phyloP scores from a whole-genome alignment of 176 grass and related monocot species.

The Hordeum marinum region DNA sequence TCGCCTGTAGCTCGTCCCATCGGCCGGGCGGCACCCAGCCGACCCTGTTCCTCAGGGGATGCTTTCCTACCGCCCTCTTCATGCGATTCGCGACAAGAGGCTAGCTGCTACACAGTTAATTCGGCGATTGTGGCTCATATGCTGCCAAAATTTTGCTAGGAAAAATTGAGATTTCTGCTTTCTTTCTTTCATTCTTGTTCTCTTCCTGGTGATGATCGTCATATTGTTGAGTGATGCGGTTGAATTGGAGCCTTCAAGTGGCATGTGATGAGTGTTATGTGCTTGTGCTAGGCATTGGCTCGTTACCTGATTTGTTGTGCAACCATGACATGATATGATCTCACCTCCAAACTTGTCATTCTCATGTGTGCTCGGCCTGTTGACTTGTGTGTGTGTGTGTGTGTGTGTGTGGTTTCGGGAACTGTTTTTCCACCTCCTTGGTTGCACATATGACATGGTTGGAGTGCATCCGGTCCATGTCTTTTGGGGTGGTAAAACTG shows the following conservation, averaged over 20 bases:
- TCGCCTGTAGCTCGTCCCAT: neutral
- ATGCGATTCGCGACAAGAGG: neutral
- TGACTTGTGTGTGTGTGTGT: too few relatives aligned
- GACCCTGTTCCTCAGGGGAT: neutral
- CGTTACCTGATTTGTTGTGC: neutral
- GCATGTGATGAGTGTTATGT: neutral
- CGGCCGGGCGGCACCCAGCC: neutral
- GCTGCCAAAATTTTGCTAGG: constrained; percentile 35
- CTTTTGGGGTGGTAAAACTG: too few relatives aligned
- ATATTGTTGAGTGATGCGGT: neutral
- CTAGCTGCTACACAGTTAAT: neutral
- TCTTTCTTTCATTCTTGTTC: neutral
- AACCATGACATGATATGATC: neutral
- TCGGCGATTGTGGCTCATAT: constrained; percentile 10
- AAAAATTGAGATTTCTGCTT: neutral
- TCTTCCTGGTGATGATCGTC: neutral
- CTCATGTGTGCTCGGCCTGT: neutral
- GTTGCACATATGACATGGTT: too few relatives aligned
- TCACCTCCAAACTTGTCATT: neutral
- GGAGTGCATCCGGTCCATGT: too few relatives aligned
- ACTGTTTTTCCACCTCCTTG: too few relatives aligned
- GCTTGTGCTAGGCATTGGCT: neutral
- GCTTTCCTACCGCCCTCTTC: neutral
- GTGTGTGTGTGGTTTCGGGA: too few relatives aligned
- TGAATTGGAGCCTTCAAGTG: neutral